Conservation (phyloP, 176 grass and related monocot species). For the Lolium perenne region DNA sequence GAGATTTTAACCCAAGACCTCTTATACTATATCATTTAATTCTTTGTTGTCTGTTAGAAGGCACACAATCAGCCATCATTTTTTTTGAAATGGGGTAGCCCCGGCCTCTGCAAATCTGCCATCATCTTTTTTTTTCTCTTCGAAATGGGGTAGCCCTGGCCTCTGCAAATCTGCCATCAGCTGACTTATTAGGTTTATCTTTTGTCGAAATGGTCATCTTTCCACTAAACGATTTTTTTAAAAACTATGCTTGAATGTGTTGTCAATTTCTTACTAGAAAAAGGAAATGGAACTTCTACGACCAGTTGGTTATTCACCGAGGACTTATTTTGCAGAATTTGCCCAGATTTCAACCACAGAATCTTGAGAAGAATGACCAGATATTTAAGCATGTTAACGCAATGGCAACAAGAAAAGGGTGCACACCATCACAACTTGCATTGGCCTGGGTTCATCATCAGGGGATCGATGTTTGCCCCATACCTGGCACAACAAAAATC, state of each 20-base stretch:
- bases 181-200: neutral
- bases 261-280: neutral
- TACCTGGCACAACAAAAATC: conserved; percentile 6
- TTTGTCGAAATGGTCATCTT: neutral
- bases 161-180: neutral
- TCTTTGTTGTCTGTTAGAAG: too few relatives aligned
- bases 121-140: too few relatives aligned
- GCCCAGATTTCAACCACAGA: neutral
- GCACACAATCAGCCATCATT: too few relatives aligned
- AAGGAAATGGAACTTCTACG: neutral
- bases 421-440: conserved; percentile 7
- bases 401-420: conserved; percentile 19
- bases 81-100: too few relatives aligned
- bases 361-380: neutral
- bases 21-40: too few relatives aligned
- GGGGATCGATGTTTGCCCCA: conserved; percentile 5
- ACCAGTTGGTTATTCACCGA: neutral
- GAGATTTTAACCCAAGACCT: too few relatives aligned
- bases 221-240: neutral
- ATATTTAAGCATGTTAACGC: neutral
- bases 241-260: neutral
- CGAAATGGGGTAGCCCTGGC: too few relatives aligned
- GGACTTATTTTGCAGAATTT: neutral
- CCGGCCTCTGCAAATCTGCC: too few relatives aligned
- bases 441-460: conserved; percentile 23